Evolutionary conservation across 768 basidiomycete species (phyloP), one percentile per base, ranked within the genome.

Genomic region (Boletus bicolor): DNA sequence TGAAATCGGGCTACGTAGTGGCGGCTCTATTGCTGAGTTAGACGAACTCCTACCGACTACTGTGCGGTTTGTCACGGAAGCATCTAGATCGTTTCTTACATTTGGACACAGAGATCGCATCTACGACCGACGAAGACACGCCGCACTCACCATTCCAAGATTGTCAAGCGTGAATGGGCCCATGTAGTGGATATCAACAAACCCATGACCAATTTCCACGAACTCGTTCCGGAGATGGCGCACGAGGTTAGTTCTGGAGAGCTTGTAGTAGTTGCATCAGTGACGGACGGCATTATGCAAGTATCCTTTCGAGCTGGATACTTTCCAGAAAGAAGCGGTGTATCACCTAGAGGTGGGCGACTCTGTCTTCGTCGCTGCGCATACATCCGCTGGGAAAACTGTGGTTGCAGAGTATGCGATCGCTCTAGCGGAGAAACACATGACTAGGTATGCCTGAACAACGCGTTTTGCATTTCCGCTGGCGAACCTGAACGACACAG

Each of bases 321-420:
- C 88, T 0, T 99, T 98, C 76, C 97, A 99, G 72, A 98, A 98
- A 70, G 93, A 98, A 69, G 97, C 97, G 1, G 92, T 98, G 7
- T 97, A 97, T 72, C 94, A 97, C 72, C 80, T 99, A 17, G 97
- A 99, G 71, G 85, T 91, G 78, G 97, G 95, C 9, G 92, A 99
- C 62, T 96, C 93, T 12, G 96, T 99, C 17, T 99, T 99, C 69
- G 95, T 99, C n/a, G 97, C 97, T 14, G 97, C 97, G 6, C 97
- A 99, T 73, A 99, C 97, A 4, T 95, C 92, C n/a, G 97, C 97
- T 15, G 97, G 97, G 35, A 99, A 99, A 74, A 99, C 97, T 2
- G 97, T 98, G 17, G 97, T 99, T 8, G 97, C 97, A 0, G 97
- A 99, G 68, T 99, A 98, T 71, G 97, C 97, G 2, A 98, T 99